Evolutionary conservation across 495 filamentous ascomycete genomes (phyloP).

Genomic region (Immersiella caudata): DNA sequence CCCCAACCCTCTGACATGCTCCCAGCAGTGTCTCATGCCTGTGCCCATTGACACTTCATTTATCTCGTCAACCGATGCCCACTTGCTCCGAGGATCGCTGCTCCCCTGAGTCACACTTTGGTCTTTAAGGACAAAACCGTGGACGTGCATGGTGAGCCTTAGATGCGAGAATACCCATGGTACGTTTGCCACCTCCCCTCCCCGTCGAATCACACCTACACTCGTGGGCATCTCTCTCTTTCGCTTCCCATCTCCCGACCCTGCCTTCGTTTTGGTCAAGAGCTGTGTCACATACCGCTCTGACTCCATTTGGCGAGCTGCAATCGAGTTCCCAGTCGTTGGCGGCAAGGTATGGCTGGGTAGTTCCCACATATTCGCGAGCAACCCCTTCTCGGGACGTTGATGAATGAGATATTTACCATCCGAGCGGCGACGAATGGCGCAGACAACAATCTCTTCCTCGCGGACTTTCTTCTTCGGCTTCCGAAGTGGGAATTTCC

Average conservation of each 20-base stretch:
- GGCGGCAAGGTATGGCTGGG: constrained; percentile 41
- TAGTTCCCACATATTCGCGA: constrained; percentile 52
- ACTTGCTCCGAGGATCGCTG: constrained; percentile 25
- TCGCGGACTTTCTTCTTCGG: constrained; percentile 47
- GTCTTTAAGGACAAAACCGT: constrained; percentile 40
- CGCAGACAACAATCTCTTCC: constrained; percentile 50
- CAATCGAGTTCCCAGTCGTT: constrained; percentile 24
- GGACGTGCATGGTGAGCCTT: constrained; percentile 51
- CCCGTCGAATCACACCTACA: constrained; percentile 16
- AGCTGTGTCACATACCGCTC: constrained; percentile 30
- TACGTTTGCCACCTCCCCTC: constrained; percentile 42
- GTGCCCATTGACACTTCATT: constrained; percentile 51
- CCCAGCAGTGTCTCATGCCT: constrained; percentile 54
- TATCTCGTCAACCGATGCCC: constrained; percentile 36
- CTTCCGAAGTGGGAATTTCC: constrained; percentile 44
- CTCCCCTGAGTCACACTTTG: neutral
- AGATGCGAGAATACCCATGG: constrained; percentile 54
- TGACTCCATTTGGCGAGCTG: constrained; percentile 31
- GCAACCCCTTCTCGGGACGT: constrained; percentile 47
- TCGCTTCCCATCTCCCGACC: neutral
- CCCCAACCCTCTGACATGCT: constrained; percentile 28
- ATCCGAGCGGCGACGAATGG: constrained; percentile 39
- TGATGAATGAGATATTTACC: constrained; percentile 45
- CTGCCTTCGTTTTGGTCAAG: neutral
- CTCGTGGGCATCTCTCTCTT: neutral